A percentile compares a stretch with the other conserved stretches of the same genome.
Evolutionary conservation across 2,329 filamentous ascomycete species (phyloP).

Genomic region (Microdochium bolleyi): DNA sequence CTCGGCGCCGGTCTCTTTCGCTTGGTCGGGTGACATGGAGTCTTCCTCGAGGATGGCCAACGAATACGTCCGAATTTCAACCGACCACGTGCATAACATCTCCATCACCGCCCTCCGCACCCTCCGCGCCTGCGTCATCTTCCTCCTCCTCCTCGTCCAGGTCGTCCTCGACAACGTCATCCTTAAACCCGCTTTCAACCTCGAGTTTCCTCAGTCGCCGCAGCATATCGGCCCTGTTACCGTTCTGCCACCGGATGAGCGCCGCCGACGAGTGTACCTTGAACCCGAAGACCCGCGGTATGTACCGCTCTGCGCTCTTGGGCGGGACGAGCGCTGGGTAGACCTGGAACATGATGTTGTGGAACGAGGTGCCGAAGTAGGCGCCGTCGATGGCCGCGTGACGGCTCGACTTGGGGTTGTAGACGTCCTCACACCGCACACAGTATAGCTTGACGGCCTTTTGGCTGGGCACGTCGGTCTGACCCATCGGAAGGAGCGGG

Average conservation of each 20-base stretch:
- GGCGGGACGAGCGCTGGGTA: constrained; percentile 83
- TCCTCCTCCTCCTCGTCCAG: constrained; percentile 59
- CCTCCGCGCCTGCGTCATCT: constrained; percentile 38
- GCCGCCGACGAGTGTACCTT: constrained; percentile 86
- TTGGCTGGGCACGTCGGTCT: constrained; percentile 78
- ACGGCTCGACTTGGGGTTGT: constrained; percentile 93
- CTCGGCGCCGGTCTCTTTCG: no score
- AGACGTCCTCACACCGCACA: constrained; percentile 92
- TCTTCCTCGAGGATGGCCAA: no score
- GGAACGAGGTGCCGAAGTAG: constrained; percentile 96
- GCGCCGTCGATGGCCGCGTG: constrained; percentile 94
- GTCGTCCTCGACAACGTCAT: constrained; percentile 51
- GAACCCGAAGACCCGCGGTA: constrained; percentile 90
- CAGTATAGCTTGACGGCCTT: constrained; percentile 97
- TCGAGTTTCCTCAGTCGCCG: constrained; percentile 61
- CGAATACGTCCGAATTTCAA: background rate
- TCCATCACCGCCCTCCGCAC: constrained; percentile 5
- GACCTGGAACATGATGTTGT: constrained; percentile 98
- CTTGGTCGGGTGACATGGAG: no score
- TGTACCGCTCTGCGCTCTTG: constrained; percentile 80
- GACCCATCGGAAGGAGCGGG: constrained; percentile 88
- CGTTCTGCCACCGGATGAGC: constrained; percentile 84
- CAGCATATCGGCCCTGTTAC: constrained; percentile 74
- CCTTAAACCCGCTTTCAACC: constrained; percentile 74
- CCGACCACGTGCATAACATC: background rate